Evolutionary conservation across 2,329 filamentous ascomycete genomes (phyloP).

Genomic region (Akanthomyces muscarius): DNA sequence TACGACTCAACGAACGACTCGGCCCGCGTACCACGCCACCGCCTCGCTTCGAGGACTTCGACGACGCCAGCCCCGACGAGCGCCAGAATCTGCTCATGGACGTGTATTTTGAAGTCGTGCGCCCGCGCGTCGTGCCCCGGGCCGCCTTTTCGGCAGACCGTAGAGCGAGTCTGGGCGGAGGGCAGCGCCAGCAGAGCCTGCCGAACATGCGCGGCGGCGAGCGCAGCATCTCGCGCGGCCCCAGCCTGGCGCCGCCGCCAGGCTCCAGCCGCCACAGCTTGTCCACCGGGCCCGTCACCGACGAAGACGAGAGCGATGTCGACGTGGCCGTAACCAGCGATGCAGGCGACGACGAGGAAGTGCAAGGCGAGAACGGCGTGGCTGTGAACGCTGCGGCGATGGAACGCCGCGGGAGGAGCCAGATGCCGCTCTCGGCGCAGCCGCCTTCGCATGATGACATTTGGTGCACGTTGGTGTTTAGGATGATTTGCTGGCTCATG

Average conservation of each 20-base stretch:
- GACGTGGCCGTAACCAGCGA: neutral
- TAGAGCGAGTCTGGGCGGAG: slow-evolving; percentile 24
- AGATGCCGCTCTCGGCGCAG: slow-evolving; percentile 25
- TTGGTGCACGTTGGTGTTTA: slow-evolving; percentile 53
- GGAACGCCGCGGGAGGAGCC: slow-evolving; percentile 27
- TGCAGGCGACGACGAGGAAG: neutral
- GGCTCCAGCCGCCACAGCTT: slow-evolving; percentile 5
- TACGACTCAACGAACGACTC: slow-evolving; percentile 1
- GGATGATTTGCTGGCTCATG: slow-evolving; percentile 57
- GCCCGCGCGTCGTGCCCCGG: slow-evolving; percentile 35
- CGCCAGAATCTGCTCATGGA: slow-evolving; percentile 49
- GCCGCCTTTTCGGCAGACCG: slow-evolving; percentile 28
- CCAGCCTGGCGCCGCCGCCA: slow-evolving; percentile 6
- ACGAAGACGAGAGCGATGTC: neutral
- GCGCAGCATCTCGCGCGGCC: slow-evolving; percentile 1
- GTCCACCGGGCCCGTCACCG: neutral
- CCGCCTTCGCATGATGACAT: slow-evolving; percentile 37
- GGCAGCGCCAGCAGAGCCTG: slow-evolving; percentile 24
- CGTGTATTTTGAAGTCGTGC: slow-evolving; percentile 47
- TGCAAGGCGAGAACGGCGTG: neutral
- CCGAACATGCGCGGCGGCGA: slow-evolving; percentile 16
- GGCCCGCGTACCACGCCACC: slow-evolving; percentile 12
- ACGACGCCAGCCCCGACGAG: slow-evolving; percentile 43
- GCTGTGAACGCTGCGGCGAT: slow-evolving; percentile 18
- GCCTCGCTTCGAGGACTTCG: slow-evolving; percentile 42